phyloP scores from a whole-genome alignment of 768 basidiomycete genomes.

The Mycena vulgaris region DNA sequence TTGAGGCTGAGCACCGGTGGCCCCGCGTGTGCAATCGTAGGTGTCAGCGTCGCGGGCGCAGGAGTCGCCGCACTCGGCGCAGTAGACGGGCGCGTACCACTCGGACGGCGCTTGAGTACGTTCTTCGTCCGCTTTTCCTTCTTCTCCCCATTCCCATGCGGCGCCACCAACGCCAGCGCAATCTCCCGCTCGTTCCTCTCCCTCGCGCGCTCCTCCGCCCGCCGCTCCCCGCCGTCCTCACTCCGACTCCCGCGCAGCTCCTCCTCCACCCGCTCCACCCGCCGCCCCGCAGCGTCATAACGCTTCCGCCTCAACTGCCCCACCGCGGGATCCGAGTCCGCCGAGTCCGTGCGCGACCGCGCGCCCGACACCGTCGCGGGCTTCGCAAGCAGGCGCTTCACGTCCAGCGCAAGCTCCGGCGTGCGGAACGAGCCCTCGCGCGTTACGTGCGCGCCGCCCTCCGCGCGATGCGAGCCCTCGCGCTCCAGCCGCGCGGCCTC shows the following conservation, averaged over 20 bases:
- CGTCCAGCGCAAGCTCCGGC: slow-evolving; percentile 35
- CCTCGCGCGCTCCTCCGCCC: slow-evolving; percentile 40
- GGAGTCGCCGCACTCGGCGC: slow-evolving; percentile 2
- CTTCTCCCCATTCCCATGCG: slow-evolving; percentile 38
- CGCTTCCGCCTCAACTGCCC: slow-evolving; percentile 16
- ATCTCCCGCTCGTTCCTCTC: slow-evolving; percentile 44
- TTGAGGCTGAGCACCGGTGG: slow-evolving; percentile 34
- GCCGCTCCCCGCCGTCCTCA: slow-evolving; percentile 16
- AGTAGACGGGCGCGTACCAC: slow-evolving; percentile 17
- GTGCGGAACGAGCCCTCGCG: slow-evolving; percentile 31
- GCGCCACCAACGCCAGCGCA: slow-evolving; percentile 21
- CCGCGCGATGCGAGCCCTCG: background rate
- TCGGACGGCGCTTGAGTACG: slow-evolving; percentile 38
- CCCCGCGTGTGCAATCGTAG: slow-evolving; percentile 3
- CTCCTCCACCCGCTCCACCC: slow-evolving; percentile 24
- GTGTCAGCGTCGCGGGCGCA: slow-evolving; percentile 11
- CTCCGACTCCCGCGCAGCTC: slow-evolving; percentile 6
- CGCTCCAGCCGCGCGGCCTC: background rate
- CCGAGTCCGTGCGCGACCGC: slow-evolving; percentile 21
- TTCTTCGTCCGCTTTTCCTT: slow-evolving; percentile 49
- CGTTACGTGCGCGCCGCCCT: slow-evolving; percentile 5
- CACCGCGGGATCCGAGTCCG: slow-evolving; percentile 10
- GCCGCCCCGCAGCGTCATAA: slow-evolving; percentile 22
- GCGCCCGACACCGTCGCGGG: slow-evolving; percentile 17
- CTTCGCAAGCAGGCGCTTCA: slow-evolving; percentile 36